A percentile compares a stretch with the other conserved stretches of the same genome.
These are phyloP conservation scores for Atalantia buxifolia DNA, from an alignment of 345 rosid species.

Conservation along the genomic window DNA sequence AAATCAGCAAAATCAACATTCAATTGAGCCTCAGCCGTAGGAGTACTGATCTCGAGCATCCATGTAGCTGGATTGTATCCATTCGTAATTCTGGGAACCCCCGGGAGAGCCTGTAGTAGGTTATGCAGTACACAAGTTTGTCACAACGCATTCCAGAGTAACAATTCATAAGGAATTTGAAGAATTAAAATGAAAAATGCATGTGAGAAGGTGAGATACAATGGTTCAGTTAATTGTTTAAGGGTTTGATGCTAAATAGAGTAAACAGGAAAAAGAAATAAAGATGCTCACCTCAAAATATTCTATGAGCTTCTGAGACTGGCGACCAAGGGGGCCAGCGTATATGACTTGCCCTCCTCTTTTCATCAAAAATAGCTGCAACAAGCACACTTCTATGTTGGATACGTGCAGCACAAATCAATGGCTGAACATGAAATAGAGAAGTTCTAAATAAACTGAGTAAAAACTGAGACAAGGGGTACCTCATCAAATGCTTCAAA, in stretches of 20 bases:
- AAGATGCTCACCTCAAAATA: constrained; percentile 66
- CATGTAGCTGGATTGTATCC: constrained; percentile 92
- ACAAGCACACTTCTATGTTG: constrained; percentile 7
- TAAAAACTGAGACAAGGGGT: background rate
- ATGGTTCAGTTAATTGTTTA: background rate
- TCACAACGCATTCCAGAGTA: background rate
- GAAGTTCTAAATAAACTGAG: background rate
- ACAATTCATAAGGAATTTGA: background rate
- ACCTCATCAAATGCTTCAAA: constrained; percentile 96
- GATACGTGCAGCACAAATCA: background rate
- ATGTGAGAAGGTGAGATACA: background rate
- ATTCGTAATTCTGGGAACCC: constrained; percentile 63
- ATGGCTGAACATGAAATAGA: background rate
- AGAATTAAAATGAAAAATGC: background rate
- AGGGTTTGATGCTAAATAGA: background rate
- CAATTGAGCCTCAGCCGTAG: constrained; percentile 62
- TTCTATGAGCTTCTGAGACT: constrained; percentile 73
- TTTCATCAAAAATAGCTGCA: constrained; percentile 82
- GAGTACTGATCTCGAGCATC: constrained; percentile 81
- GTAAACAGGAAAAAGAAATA: background rate
- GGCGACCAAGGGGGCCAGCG: constrained; percentile 71
- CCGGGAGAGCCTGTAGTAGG: constrained; percentile 53
- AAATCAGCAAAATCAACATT: constrained; percentile 66
- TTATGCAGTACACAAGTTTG: no score
- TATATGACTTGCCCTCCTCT: constrained; percentile 93